phyloP scores from a whole-genome alignment of 78 protist genomes.

The Dictyostelium capitatum region DNA sequence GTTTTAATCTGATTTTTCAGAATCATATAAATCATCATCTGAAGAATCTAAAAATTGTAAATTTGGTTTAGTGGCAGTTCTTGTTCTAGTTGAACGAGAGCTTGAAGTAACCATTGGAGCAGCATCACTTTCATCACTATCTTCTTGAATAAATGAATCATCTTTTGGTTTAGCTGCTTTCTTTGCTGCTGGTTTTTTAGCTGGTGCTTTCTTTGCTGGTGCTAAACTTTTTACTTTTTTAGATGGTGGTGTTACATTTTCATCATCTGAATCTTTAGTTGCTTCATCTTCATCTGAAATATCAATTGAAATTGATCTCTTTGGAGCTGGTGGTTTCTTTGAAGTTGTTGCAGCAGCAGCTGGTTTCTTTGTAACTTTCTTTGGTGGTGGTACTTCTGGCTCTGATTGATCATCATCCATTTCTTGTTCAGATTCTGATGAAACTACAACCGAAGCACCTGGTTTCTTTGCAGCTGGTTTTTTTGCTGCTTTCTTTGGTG shows the following conservation, averaged over 20 bases:
- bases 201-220: conserved; percentile 6
- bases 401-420: background rate
- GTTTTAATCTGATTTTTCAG: background rate
- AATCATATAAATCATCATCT: background rate
- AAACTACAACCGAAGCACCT: background rate
- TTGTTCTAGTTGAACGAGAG: background rate
- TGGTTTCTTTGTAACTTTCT: background rate
- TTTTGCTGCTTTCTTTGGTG: background rate
- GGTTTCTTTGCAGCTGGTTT: background rate
- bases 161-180: background rate
- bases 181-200: conserved; percentile 25
- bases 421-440: background rate
- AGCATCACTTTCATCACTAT: background rate
- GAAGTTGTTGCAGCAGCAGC: background rate
- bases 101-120: background rate
- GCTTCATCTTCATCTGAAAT: background rate
- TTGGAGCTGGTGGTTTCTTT: background rate
- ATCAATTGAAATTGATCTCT: background rate
- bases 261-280: background rate
- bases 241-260: background rate
- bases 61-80: background rate
- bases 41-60: background rate
- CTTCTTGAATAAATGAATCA: background rate
- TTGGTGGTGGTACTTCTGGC: background rate
- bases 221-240: background rate